Evolutionary conservation across 2,329 filamentous ascomycete species (phyloP).

Genomic region (Pseudogymnoascus verrucosus): DNA sequence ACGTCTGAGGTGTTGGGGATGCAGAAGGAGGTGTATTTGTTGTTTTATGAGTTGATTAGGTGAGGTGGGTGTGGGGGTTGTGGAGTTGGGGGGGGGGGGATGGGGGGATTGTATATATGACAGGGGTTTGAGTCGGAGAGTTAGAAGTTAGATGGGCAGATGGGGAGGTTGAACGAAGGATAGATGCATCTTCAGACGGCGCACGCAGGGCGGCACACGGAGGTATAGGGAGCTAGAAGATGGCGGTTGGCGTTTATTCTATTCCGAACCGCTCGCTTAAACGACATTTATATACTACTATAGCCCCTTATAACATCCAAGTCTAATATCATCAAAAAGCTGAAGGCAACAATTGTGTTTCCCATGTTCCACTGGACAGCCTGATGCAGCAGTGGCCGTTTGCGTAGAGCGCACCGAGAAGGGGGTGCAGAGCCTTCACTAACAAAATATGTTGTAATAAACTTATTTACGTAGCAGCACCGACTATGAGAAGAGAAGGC

Average conservation of each 20-base stretch:
- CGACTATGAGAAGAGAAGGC: neutral
- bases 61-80: too few relatives aligned
- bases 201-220: neutral
- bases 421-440: neutral
- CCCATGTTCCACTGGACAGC: neutral
- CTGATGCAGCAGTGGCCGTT: neutral
- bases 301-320: neutral
- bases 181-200: neutral
- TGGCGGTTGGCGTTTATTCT: neutral
- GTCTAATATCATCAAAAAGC: neutral
- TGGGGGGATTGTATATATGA: neutral
- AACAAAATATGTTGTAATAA: neutral
- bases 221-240: neutral
- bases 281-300: neutral
- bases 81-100: neutral
- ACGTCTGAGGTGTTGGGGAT: constrained; percentile 84
- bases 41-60: constrained; percentile 82
- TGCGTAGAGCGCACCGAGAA: neutral
- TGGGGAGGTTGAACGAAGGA: neutral
- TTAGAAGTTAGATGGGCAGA: neutral
- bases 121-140: neutral
- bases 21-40: constrained; percentile 90
- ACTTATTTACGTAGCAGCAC: neutral
- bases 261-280: neutral
- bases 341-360: neutral